Evolutionary conservation across 2,329 filamentous ascomycete genomes (phyloP).

Genomic region (Penicillium sp.): DNA sequence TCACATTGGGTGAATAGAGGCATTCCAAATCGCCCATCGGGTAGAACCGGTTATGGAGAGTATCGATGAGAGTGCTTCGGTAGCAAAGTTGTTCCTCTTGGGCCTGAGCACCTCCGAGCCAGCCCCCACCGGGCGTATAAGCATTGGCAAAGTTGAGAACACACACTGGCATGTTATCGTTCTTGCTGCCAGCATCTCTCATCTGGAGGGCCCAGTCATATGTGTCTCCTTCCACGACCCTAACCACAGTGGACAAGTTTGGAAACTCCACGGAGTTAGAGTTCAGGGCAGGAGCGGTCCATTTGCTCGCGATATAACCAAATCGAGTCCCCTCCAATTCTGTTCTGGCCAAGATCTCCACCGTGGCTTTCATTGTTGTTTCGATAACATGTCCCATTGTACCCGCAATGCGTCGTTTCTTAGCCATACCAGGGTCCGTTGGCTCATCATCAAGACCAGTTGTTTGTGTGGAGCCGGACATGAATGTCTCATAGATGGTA

Average conservation of each 20-base stretch:
- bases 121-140: slow-evolving; percentile 53
- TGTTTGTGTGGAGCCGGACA: neutral
- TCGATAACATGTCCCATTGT: neutral
- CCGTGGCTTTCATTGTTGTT: neutral
- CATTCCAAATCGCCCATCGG: slow-evolving; percentile 45
- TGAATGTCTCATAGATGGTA: neutral
- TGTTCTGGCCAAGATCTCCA: neutral
- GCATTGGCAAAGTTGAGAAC: slow-evolving; percentile 61
- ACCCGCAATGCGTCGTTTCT: neutral
- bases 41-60: slow-evolving; percentile 43
- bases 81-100: slow-evolving; percentile 64
- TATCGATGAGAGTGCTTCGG: slow-evolving; percentile 42
- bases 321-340: neutral
- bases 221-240: slow-evolving; percentile 50
- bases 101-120: slow-evolving; percentile 52
- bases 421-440: neutral
- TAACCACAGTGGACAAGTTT: slow-evolving; percentile 33
- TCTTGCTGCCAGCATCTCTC: slow-evolving; percentile 15
- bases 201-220: slow-evolving; percentile 48
- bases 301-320: neutral
- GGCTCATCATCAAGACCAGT: neutral
- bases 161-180: slow-evolving; percentile 37
- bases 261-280: slow-evolving; percentile 36
- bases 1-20: slow-evolving; percentile 53
- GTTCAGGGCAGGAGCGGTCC: slow-evolving; percentile 30